A percentile compares a stretch with the other conserved stretches of the same genome.
These are phyloP conservation scores for Amylocarpus encephaloides DNA, from an alignment of 2,329 filamentous ascomycete genomes.

Conservation along the genomic window DNA sequence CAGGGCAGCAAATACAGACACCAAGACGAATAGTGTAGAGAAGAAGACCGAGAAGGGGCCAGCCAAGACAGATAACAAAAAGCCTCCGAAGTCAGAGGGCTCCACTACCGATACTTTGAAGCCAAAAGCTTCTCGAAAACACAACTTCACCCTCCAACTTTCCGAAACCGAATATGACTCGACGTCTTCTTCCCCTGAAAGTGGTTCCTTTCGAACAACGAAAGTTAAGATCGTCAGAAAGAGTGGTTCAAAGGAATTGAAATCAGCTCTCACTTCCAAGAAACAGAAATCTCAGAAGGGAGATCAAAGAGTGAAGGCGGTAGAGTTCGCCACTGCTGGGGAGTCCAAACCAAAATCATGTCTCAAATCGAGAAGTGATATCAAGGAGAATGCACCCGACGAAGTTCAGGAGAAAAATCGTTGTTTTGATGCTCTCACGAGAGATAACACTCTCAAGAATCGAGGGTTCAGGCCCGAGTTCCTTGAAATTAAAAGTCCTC, in stretches of 20 bases:
- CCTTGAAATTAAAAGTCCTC: not conserved
- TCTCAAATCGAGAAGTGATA: not conserved
- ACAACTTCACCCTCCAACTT: not conserved
- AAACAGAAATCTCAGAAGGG: not conserved
- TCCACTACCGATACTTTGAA: not conserved
- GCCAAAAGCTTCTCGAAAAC: not conserved
- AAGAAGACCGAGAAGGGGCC: no score
- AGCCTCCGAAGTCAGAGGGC: not conserved
- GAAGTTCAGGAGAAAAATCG: not conserved
- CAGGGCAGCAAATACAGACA: not conserved
- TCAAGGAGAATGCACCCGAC: not conserved
- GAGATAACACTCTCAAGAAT: slow-evolving; percentile 3
- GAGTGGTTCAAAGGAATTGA: not conserved
- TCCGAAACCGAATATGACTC: not conserved
- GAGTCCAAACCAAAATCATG: not conserved
- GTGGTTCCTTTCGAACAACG: not conserved
- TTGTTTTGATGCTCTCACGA: not conserved
- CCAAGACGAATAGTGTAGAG: not conserved
- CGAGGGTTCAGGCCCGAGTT: not conserved
- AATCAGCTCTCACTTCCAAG: not conserved
- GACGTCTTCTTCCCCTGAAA: not conserved
- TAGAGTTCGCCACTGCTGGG: not conserved
- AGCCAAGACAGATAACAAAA: not conserved
- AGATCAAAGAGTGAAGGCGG: not conserved
- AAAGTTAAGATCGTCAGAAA: not conserved